Conservation (phyloP, 352 stramenopile genomes). For the Phytophthora crassamura region DNA sequence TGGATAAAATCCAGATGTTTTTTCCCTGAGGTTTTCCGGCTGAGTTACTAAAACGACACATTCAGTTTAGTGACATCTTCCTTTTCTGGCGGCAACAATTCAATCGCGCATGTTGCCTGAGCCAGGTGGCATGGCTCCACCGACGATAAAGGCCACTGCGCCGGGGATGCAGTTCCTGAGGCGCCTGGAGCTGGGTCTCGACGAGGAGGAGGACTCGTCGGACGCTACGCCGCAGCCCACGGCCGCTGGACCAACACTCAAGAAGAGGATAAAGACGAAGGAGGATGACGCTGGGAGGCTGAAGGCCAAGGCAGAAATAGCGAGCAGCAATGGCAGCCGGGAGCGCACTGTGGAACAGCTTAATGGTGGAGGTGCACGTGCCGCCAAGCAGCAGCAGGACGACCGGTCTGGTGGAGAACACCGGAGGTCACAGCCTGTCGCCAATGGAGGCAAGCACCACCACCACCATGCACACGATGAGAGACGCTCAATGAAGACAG, state of each 20-base stretch:
- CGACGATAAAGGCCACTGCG: neutral
- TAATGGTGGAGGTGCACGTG: neutral
- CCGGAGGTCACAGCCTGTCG: too few relatives aligned
- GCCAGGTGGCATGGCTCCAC: neutral
- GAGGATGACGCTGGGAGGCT: neutral
- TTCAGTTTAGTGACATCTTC: too few relatives aligned
- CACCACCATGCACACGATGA: neutral
- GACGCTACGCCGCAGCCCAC: constrained; percentile 17
- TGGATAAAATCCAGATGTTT: too few relatives aligned
- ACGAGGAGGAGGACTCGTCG: constrained; percentile 20
- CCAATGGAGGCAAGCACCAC: neutral
- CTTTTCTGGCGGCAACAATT: too few relatives aligned
- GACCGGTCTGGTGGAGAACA: neutral
- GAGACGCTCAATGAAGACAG: neutral
- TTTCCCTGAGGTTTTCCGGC: too few relatives aligned
- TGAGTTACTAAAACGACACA: too few relatives aligned
- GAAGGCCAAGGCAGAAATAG: neutral
- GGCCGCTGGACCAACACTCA: neutral
- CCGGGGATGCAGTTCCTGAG: neutral
- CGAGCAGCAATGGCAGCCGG: neutral
- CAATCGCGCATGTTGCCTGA: too few relatives aligned
- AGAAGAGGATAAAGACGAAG: constrained; percentile 2
- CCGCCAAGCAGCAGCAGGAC: neutral
- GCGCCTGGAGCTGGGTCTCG: neutral
- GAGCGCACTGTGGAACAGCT: neutral